Evolutionary conservation across 2,329 filamentous ascomycete species (phyloP).

Genomic region (Colletotrichum sp.): DNA sequence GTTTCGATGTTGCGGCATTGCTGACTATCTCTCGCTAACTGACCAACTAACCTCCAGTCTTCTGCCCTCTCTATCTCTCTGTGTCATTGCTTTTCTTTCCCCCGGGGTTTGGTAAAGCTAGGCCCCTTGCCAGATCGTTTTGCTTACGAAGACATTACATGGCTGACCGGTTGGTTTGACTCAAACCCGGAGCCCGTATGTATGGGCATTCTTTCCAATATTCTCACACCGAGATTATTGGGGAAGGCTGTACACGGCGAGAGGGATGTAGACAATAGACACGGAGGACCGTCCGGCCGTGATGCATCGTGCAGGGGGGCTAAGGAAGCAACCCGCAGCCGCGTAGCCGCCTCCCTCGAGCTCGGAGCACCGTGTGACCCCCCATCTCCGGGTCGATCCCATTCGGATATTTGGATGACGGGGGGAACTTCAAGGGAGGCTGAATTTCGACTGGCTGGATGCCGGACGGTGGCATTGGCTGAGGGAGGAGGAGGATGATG

Average conservation of each 20-base stretch:
- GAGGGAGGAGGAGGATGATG: background rate
- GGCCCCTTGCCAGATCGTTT: background rate
- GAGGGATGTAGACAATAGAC: background rate
- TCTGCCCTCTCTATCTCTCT: background rate
- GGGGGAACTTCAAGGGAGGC: background rate
- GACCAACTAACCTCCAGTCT: background rate
- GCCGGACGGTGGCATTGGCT: background rate
- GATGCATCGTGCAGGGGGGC: background rate
- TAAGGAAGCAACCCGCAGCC: background rate
- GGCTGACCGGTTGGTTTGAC: background rate
- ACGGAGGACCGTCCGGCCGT: background rate
- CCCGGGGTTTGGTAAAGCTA: background rate
- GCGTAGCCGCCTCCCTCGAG: constrained; percentile 5
- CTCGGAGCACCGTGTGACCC: constrained; percentile 11
- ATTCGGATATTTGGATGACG: background rate
- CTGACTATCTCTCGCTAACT: background rate
- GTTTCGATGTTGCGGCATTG: background rate
- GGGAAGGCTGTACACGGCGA: background rate
- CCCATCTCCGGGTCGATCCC: background rate
- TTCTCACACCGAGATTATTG: background rate
- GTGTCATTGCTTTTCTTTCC: background rate
- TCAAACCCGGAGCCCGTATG: background rate
- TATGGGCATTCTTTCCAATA: background rate
- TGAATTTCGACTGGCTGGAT: background rate
- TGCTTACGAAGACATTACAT: constrained; percentile 1